Evolutionary conservation across 495 filamentous ascomycete species (phyloP), one percentile per base, ranked within the genome.

Genomic region (Astrothelium subdiscretum): DNA sequence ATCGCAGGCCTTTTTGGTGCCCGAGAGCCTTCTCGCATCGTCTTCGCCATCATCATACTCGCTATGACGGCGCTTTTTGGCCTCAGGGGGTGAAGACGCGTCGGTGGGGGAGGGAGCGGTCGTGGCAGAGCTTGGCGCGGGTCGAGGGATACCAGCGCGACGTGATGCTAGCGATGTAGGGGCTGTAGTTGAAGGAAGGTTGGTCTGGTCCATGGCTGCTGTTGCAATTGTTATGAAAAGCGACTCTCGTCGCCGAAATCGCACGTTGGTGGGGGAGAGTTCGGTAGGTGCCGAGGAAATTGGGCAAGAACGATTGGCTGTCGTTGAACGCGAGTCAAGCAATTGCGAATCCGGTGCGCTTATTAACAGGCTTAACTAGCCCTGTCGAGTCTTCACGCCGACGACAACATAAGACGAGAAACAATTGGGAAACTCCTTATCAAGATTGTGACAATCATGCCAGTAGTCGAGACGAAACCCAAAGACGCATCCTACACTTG

Each of bases 1-100:
- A 75, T 97, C 96, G 72, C 91, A 96, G 18, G 91, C 91, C 63
- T 90, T 83, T 75, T 95, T 95, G 48, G 26, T 54, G 24, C 22
- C 48, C 20, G 6, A 52, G 91, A 86, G 12, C 84, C 83, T 13
- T 87, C 20, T 61, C 4, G 29, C 32, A 38, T 51, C 48, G 3
- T 54, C 48, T 20, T 54, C 48, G 48, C 11, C 24, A 88, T 61
- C 85, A 83, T 63, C 85, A 10, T 20, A 62, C 32, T 29, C 65
- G 65, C 22, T 66, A 32, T 31, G 26, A 12, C 58, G 57, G 22
- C 40, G 57, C 48, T 64, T 58, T 31, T 29, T 4, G 32, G 48
- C 20, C 11, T 29, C 52, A 35, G 57, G 44, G 26, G 38, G 44
- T 26, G 61, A 31, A 10, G 42, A 31, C 24, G 61, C 32, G n/a